Conservation (phyloP, 129 eudicot species). For the Chrysanthemum makinoi region DNA sequence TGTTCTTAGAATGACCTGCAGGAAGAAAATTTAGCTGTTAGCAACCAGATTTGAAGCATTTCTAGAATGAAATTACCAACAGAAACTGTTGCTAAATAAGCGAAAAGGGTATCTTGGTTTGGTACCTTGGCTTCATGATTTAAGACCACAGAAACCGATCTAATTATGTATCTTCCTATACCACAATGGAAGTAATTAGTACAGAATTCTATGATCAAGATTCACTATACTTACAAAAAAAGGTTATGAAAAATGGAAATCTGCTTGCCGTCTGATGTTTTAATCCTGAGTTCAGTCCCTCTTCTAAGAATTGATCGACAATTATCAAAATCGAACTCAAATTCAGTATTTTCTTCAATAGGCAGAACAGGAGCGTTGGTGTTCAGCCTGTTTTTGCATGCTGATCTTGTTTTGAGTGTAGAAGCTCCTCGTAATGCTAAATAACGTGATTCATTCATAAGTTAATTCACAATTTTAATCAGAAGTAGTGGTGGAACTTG, state of each 20-base stretch:
- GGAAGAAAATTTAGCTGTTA: conserved; percentile 6
- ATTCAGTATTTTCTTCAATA: conserved; percentile 50
- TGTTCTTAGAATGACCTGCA: conserved; percentile 70
- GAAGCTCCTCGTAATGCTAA: conserved; percentile 84
- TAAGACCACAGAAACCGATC: conserved; percentile 63
- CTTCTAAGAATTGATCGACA: conserved; percentile 52
- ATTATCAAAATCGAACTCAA: conserved; percentile 54
- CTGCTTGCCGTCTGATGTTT: conserved; percentile 62
- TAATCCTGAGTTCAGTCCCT: conserved; percentile 59
- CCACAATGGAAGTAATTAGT: conserved; percentile 11
- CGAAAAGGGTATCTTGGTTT: neutral
- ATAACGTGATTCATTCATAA: conserved; percentile 10
- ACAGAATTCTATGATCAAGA: neutral
- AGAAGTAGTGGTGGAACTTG: too few species aligned
- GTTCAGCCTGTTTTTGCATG: conserved; percentile 57
- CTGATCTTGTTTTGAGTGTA: conserved; percentile 70
- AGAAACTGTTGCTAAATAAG: too few species aligned
- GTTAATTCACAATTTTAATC: too few species aligned
- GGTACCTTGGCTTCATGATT: conserved; percentile 70
- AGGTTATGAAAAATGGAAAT: neutral
- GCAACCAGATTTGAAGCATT: neutral
- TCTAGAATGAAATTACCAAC: neutral
- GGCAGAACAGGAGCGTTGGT: conserved; percentile 65
- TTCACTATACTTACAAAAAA: neutral
- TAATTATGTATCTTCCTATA: conserved; percentile 61